Percentiles rank a stretch among this genome's conserved stretches.
Conservation (phyloP, 257 asterid species). For the Solanum peruvianum region DNA sequence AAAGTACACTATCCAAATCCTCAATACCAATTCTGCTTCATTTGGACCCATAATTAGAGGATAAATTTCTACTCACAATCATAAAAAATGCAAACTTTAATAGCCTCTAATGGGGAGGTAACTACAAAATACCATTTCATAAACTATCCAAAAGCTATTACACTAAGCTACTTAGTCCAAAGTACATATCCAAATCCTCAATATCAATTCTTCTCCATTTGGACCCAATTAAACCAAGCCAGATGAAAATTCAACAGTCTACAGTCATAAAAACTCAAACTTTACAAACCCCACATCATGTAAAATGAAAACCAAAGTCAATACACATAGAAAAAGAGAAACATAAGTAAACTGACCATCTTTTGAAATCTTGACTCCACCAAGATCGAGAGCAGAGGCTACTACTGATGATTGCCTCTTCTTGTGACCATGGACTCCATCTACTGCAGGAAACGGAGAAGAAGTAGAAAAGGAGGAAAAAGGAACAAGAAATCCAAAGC, state of each 20-base stretch:
- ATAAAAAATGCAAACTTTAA: not conserved
- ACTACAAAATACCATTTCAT: not conserved
- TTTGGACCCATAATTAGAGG: not conserved
- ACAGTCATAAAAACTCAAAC: not conserved
- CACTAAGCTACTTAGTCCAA: not conserved
- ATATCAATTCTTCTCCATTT: not conserved
- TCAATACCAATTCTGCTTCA: not conserved
- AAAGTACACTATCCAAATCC: not conserved
- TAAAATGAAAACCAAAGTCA: not conserved
- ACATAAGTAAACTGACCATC: not conserved
- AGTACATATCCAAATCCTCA: not conserved
- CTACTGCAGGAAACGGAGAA: slow-evolving; percentile 8
- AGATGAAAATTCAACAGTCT: not conserved
- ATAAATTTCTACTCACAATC: not conserved
- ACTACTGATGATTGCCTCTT: slow-evolving; percentile 26
- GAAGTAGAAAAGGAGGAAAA: slow-evolving; percentile 22
- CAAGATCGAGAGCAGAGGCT: slow-evolving; percentile 40
- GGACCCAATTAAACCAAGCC: not conserved
- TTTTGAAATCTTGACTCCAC: slow-evolving; percentile 40
- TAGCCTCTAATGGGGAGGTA: not conserved
- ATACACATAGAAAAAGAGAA: not conserved
- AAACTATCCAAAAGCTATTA: not conserved
- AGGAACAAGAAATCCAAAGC: slow-evolving; percentile 16
- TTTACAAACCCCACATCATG: not conserved
- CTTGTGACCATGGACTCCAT: slow-evolving; percentile 8